Conservation (phyloP, 2,329 filamentous ascomycete species). For the Metarhizium guizhouense region DNA sequence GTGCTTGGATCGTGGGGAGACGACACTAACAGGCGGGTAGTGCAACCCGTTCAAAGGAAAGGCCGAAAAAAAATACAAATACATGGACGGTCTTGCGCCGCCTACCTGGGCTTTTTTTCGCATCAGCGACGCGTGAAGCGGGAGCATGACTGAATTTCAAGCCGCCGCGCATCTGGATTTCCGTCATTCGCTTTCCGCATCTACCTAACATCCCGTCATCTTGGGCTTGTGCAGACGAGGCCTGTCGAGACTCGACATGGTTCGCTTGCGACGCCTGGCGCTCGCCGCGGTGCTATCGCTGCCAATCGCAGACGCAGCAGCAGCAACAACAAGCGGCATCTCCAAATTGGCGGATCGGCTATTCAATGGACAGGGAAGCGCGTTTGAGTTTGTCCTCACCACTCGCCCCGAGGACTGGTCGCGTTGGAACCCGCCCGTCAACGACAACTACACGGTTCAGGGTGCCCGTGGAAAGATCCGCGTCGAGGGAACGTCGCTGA, state of each 20-base stretch:
- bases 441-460: constrained; percentile 13
- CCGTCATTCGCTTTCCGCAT: neutral
- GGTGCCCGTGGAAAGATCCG: constrained; percentile 8
- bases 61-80: too few species aligned
- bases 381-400: constrained; percentile 11
- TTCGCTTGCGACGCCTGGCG: neutral
- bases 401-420: constrained; percentile 9
- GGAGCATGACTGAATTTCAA: neutral
- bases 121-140: neutral
- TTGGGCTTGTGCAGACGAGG: neutral
- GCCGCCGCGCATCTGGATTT: neutral
- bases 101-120: neutral
- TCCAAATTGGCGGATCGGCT: constrained; percentile 10
- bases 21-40: too few species aligned
- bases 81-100: too few species aligned
- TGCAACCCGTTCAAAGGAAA: too few species aligned
- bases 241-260: neutral
- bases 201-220: neutral
- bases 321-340: constrained; percentile 8
- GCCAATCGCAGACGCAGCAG: neutral
- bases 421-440: constrained; percentile 11
- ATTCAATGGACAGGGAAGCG: constrained; percentile 6
- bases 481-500: constrained; percentile 12
- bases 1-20: too few species aligned
- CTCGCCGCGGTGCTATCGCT: neutral